Evolutionary conservation across 371 early-diverging fungal genomes (phyloP), one percentile per base, ranked within the genome.

Genomic region (Mortierella sp.): DNA sequence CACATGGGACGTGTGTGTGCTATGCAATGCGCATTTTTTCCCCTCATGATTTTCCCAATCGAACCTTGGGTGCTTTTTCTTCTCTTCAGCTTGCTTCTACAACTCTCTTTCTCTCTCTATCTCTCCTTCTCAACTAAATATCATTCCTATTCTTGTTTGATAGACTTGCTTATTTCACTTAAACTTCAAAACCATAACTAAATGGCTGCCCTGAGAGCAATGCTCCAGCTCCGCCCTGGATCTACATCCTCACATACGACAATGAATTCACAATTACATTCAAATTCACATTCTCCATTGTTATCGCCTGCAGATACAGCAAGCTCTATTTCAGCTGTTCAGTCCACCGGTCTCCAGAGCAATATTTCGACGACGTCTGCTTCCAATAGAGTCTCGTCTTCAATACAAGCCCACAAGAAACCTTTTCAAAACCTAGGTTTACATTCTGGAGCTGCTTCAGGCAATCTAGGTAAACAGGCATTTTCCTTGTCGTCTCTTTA

Each of bases 361-460:
- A 40, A 45, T 23, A 55, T 28, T 49, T 45, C 42, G 2, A 5
- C 29, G 55, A 53, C 28, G 10, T 45, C 45, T 45, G n/a, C 45
- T 19, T 32, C 55, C 17, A 13, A 40, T 17, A 31, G 60, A 47
- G 8, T 28, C 40, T 60, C 61, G 9, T 37, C 22, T 23, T 15
- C 60, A 60, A 51, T 28, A 49, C 61, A 37, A 29, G 31, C 47
- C 2, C 40, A 34, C 64, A 69, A 74, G 66, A 70, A 65, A 47
- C 34, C 64, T 23, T 43, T 58, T 28, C 65, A 67, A 19, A 83
- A 85, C 54, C 80, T 91, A 28, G 90, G 90, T 26, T 83, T 91
- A 19, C 91, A 89, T 74, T 87, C 87, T 71, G 91, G 88, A 12
- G 87, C 90, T 19, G 89, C 86, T n/a, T 88, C 85, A 40, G 91